Evolutionary conservation across 1,284 basidiomycete genomes (phyloP).

Genomic region (Clitocybe nebularis): DNA sequence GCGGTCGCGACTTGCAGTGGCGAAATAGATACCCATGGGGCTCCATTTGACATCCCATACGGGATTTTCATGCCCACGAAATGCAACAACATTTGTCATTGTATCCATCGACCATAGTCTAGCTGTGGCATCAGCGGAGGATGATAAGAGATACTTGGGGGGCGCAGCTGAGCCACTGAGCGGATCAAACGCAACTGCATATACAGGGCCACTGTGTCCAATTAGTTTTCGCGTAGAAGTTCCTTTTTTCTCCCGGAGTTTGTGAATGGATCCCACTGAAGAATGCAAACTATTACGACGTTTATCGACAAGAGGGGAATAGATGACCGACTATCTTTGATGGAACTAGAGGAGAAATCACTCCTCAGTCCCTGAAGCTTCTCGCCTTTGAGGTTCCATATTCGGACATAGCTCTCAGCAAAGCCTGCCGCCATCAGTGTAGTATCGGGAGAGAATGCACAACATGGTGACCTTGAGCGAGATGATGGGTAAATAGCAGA

Average conservation of each 20-base stretch:
- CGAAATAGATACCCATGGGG: slow-evolving; percentile 97
- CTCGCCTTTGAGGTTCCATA: slow-evolving; percentile 96
- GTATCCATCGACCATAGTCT: slow-evolving; percentile 97
- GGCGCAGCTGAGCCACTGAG: slow-evolving; percentile 81
- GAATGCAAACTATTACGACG: slow-evolving; percentile 7
- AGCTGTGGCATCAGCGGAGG: slow-evolving; percentile 90
- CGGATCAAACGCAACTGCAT: slow-evolving; percentile 92
- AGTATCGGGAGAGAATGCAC: slow-evolving; percentile 87
- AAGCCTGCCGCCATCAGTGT: slow-evolving; percentile 97
- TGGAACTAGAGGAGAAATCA: slow-evolving; percentile 65
- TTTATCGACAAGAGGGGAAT: slow-evolving; percentile 6
- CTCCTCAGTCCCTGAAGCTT: slow-evolving; percentile 76
- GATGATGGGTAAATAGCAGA: slow-evolving; percentile 6
- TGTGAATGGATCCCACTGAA: slow-evolving; percentile 57
- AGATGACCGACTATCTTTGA: slow-evolving; percentile 63
- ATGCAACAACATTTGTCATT: slow-evolving; percentile 89
- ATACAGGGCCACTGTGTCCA: slow-evolving; percentile 96
- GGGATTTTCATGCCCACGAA: slow-evolving; percentile 94
- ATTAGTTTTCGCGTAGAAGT: slow-evolving; percentile 88
- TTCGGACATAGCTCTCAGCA: slow-evolving; percentile 89
- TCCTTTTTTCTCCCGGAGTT: slow-evolving; percentile 75
- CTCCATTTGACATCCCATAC: slow-evolving; percentile 99
- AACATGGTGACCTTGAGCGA: slow-evolving; percentile 72
- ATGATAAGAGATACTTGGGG: slow-evolving; percentile 86
- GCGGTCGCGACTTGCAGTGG: slow-evolving; percentile 89